Evolutionary conservation across 1,139 yeast species (phyloP), one percentile per base, ranked within the genome.

Genomic region (Yamadazyma spencermartinsiae): DNA sequence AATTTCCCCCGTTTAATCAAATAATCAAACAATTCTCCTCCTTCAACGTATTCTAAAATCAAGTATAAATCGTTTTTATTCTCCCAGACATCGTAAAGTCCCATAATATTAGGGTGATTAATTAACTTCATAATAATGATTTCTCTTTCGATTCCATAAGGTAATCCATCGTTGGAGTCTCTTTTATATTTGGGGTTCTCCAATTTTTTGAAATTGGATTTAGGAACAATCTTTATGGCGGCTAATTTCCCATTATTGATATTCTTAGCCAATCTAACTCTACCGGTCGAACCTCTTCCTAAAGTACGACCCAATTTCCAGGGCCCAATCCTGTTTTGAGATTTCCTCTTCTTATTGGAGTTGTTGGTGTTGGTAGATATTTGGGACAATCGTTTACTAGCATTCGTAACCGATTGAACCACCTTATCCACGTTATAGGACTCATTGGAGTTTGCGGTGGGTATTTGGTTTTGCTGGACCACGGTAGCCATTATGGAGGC

Each of bases 61-160:
- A 92, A 76, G 56, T 90, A 90, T 37, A 92, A 68, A 54, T 90
- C 97, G 47, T 94, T 89, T 54, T 88, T 86, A 54, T 94, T 92
- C 62, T 94, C 98, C 98, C 98, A 92, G 31, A 94, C 99, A 55
- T 92, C 99, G 60, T 87, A 92, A 33, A 92, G 71, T n/a, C 95
- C 89, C 85, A 92, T 80, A 39, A 92, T 94, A 58, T 92, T 92
- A 14, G 94, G 90, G 60, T 92, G 98, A 45, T 88, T 86, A 34
- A 94, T 80, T 43, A 92, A 74, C 61, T 92, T 92, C 83, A 77
- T 78, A 80, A 88, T 88, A 54, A 92, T 89, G 50, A 92, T 95
- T 60, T 92, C 99, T 45, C 98, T 76, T 63, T 94, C 98, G 38
- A 94, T 90, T 16, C 98, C 98, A 54, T 90, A 88, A 9, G 95